A percentile compares a stretch with the other conserved stretches of the same genome.
Evolutionary conservation across 2,329 filamentous ascomycete genomes (phyloP).

Genomic region (Shiraia bambusicola): DNA sequence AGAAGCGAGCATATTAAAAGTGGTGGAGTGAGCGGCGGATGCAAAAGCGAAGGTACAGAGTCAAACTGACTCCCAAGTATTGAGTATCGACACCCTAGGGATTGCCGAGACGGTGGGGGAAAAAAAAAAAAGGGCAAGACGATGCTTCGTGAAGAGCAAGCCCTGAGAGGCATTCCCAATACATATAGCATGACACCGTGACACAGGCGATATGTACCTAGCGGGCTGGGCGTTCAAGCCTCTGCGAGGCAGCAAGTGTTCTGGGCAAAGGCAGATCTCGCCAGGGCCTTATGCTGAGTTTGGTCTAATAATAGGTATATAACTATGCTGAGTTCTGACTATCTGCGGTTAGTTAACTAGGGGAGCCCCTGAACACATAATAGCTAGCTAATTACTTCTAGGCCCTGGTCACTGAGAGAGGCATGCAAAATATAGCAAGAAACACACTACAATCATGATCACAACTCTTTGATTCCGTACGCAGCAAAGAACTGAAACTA

Average conservation of each 20-base stretch:
- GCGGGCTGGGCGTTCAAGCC: constrained; percentile 28
- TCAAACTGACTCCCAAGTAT: constrained; percentile 31
- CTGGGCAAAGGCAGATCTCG: constrained; percentile 23
- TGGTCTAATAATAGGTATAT: constrained; percentile 9
- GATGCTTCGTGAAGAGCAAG: constrained; percentile 21
- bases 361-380: constrained; percentile 14
- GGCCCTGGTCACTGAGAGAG: constrained; percentile 21
- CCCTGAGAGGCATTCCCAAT: constrained; percentile 11
- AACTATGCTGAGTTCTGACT: too few species aligned
- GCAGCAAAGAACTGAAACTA: too few species aligned
- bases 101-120: constrained; percentile 19
- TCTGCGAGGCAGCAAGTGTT: constrained; percentile 16
- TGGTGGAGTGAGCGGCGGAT: constrained; percentile 28
- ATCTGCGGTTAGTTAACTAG: constrained; percentile 16
- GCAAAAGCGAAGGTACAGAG: constrained; percentile 44
- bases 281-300: constrained; percentile 7
- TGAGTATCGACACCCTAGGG: constrained; percentile 18
- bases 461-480: too few species aligned
- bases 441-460: too few species aligned
- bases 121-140: too few species aligned
- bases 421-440: background rate
- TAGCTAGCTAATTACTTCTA: too few species aligned
- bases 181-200: constrained; percentile 29
- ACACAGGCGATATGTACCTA: constrained; percentile 27
- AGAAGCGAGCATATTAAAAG: constrained; percentile 32